phyloP scores from a whole-genome alignment of 306 rosid species.

The Prunus armeniaca region DNA sequence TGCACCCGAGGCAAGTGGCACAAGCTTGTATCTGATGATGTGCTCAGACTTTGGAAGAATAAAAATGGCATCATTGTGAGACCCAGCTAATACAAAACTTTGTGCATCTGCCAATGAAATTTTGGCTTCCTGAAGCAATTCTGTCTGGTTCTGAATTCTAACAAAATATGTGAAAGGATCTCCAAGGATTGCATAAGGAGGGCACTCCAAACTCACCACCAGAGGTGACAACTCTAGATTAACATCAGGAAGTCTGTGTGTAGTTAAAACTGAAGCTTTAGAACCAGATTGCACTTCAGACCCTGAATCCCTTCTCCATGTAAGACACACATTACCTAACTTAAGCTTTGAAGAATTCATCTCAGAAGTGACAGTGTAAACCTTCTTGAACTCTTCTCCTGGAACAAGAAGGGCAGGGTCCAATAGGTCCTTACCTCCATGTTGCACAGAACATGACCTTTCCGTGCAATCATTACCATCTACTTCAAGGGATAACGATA shows the following conservation, averaged over 20 bases:
- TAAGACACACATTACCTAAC: constrained; percentile 63
- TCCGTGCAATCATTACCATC: constrained; percentile 43
- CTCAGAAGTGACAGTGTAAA: constrained; percentile 55
- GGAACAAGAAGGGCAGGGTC: constrained; percentile 60
- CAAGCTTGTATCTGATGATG: constrained; percentile 77
- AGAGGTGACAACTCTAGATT: constrained; percentile 66
- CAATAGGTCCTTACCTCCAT: constrained; percentile 44
- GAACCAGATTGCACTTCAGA: constrained; percentile 42
- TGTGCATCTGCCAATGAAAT: constrained; percentile 72
- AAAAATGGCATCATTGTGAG: constrained; percentile 64
- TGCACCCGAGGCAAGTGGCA: constrained; percentile 78
- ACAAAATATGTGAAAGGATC: constrained; percentile 76
- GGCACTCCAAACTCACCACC: constrained; percentile 82
- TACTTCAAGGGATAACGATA: constrained; percentile 55
- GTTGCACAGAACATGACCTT: constrained; percentile 52
- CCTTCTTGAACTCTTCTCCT: constrained; percentile 89
- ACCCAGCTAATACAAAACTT: constrained; percentile 84
- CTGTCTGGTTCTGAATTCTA: constrained; percentile 70
- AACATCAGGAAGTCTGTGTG: constrained; percentile 62
- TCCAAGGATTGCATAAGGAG: constrained; percentile 79
- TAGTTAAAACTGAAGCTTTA: constrained; percentile 53
- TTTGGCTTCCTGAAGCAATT: constrained; percentile 77
- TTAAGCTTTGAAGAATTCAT: constrained; percentile 49
- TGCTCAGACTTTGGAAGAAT: constrained; percentile 87
- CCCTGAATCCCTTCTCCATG: constrained; percentile 77